Conservation (phyloP, 73 alveolate species). For the Paraurostyla sp. region DNA sequence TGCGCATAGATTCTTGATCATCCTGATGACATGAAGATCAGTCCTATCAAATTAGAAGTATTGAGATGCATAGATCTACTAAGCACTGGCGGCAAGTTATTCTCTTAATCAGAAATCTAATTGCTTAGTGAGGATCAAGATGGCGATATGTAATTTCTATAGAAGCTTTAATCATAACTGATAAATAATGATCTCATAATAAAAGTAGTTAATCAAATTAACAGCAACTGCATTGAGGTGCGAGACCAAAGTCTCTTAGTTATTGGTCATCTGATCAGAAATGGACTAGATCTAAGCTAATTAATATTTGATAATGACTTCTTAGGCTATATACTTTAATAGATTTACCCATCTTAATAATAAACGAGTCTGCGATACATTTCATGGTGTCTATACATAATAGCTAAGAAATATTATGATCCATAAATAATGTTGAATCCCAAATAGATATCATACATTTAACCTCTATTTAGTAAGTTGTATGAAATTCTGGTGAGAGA, state of each 20-base stretch:
- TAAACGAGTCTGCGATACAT: conserved; percentile 4
- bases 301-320: not conserved
- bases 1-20: not conserved
- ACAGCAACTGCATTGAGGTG: conserved; percentile 36
- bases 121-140: not conserved
- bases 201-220: not conserved
- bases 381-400: conserved; percentile 21
- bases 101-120: not conserved
- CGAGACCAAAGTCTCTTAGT: not conserved
- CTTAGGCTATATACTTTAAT: not conserved
- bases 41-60: conserved; percentile 2
- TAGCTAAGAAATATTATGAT: not conserved
- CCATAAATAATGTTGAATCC: not conserved
- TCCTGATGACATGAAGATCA: conserved; percentile 12
- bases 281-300: conserved; percentile 33
- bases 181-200: not conserved
- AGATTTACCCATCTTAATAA: not conserved
- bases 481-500: conserved; percentile 34
- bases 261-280: conserved; percentile 30
- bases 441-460: not conserved
- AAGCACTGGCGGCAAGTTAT: not conserved
- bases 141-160: conserved; percentile 18
- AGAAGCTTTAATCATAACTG: not conserved
- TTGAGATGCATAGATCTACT: conserved; percentile 28
- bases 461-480: not conserved